Percentiles rank a stretch among this genome's conserved stretches.
phyloP scores from a whole-genome alignment of 345 rosid genomes.

The Streptanthus diversifolius region DNA sequence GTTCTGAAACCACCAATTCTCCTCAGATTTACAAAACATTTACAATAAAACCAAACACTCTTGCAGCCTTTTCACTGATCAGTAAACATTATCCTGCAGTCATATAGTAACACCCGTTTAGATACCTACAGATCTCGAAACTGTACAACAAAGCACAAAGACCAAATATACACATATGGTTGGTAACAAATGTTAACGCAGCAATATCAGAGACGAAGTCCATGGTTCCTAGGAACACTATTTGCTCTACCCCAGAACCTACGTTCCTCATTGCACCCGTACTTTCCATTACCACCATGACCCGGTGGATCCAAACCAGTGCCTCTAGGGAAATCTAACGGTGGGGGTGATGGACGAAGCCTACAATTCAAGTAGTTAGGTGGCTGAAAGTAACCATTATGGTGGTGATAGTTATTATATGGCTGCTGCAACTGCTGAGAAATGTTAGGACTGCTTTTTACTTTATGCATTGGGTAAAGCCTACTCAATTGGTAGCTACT shows the following conservation, averaged over 20 bases:
- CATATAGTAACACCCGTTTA: background rate
- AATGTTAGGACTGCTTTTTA: constrained; percentile 72
- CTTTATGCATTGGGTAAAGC: constrained; percentile 50
- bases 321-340: constrained; percentile 32
- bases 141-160: constrained; percentile 5
- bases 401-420: constrained; percentile 33
- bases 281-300: constrained; percentile 15
- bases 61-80: background rate
- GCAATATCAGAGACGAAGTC: background rate
- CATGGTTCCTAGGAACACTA: constrained; percentile 45
- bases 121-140: background rate
- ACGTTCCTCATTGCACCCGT: constrained; percentile 19
- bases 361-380: constrained; percentile 22
- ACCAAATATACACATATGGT: background rate
- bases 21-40: background rate
- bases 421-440: constrained; percentile 31
- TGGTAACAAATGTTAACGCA: background rate
- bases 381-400: constrained; percentile 27
- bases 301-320: background rate
- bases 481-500: constrained; percentile 24
- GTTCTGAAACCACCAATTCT: background rate
- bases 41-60: background rate
- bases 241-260: constrained; percentile 39
- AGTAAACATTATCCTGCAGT: background rate
- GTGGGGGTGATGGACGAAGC: constrained; percentile 29